These are phyloP conservation scores for Bipolaris sorokiniana DNA, from an alignment of 2,329 filamentous ascomycete genomes.

Conservation along the genomic window DNA sequence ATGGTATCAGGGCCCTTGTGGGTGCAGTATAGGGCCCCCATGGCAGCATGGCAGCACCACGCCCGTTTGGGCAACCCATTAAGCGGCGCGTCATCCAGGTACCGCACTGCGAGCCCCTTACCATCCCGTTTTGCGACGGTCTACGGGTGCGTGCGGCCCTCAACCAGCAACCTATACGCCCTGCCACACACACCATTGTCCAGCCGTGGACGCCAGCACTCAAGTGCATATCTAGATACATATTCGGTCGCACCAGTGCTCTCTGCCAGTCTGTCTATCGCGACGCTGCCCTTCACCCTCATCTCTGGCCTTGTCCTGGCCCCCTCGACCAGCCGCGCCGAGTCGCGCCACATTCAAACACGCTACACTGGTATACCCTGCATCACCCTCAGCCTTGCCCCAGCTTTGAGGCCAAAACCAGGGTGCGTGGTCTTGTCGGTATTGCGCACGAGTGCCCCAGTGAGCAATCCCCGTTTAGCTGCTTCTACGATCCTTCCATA, in stretches of 20 bases:
- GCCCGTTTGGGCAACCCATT: constrained; percentile 17
- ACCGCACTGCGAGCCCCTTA: constrained; percentile 41
- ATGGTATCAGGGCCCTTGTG: constrained; percentile 13
- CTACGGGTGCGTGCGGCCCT: too few relatives aligned
- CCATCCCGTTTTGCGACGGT: constrained; percentile 17
- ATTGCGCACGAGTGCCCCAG: constrained; percentile 38
- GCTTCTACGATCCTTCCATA: constrained; percentile 38
- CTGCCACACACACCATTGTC: constrained; percentile 1
- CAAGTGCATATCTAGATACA: too few relatives aligned
- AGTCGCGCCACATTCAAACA: constrained; percentile 33
- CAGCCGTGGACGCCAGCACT: not conserved
- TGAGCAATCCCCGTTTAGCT: constrained; percentile 42
- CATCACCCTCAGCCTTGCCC: constrained; percentile 45
- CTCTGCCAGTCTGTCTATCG: not conserved
- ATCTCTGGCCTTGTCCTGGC: constrained; percentile 2
- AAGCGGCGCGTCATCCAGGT: constrained; percentile 43
- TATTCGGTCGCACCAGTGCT: too few relatives aligned
- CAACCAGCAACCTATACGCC: constrained; percentile 1
- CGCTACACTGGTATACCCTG: constrained; percentile 35
- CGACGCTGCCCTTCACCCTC: not conserved
- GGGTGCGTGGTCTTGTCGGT: constrained; percentile 33
- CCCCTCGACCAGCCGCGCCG: not conserved
- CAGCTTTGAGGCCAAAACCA: constrained; percentile 42
- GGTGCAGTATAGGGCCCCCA: too few relatives aligned
- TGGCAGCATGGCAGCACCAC: constrained; percentile 12